Evolutionary conservation across 192 early-diverging fungal genomes (phyloP).

Genomic region (Entophlyctis helioformis): DNA sequence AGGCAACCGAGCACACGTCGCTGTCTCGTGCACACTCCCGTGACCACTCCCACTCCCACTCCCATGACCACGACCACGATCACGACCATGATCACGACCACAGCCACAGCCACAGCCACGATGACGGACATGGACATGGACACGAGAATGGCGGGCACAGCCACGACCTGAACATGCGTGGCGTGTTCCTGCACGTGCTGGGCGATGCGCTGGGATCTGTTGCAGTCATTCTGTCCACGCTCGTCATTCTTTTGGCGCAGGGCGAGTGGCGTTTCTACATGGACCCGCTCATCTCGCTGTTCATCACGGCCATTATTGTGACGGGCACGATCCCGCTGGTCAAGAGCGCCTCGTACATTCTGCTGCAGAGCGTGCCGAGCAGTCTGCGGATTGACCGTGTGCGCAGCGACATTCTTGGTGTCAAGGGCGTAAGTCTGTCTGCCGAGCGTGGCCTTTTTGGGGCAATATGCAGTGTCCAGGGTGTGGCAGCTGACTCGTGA

Average conservation of each 20-base stretch:
- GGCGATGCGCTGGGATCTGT: conserved; percentile 82
- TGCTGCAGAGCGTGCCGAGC: conserved; percentile 71
- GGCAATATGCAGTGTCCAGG: too few relatives aligned
- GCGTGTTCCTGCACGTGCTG: conserved; percentile 80
- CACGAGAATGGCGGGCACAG: conserved; percentile 8
- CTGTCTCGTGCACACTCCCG: conserved; percentile 49
- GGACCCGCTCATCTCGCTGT: conserved; percentile 67
- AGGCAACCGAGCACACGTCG: too few relatives aligned
- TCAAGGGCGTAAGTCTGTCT: conserved; percentile 32
- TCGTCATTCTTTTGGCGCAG: conserved; percentile 58
- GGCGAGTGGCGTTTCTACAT: conserved; percentile 66
- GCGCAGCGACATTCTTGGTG: conserved; percentile 29
- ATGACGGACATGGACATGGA: conserved; percentile 13
- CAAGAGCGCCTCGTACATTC: conserved; percentile 56
- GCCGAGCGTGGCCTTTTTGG: too few relatives aligned
- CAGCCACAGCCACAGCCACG: conserved; percentile 18
- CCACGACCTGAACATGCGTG: conserved; percentile 57
- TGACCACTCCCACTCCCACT: conserved; percentile 34
- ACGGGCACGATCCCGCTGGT: conserved; percentile 49
- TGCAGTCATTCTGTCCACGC: conserved; percentile 69
- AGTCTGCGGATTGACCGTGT: conserved; percentile 53
- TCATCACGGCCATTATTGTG: conserved; percentile 55
- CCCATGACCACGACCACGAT: not conserved
- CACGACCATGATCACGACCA: conserved; percentile 3
- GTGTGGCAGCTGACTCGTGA: too few relatives aligned